phyloP scores from a whole-genome alignment of 805 yeast species.

The Scheffersomyces amazonensis region DNA sequence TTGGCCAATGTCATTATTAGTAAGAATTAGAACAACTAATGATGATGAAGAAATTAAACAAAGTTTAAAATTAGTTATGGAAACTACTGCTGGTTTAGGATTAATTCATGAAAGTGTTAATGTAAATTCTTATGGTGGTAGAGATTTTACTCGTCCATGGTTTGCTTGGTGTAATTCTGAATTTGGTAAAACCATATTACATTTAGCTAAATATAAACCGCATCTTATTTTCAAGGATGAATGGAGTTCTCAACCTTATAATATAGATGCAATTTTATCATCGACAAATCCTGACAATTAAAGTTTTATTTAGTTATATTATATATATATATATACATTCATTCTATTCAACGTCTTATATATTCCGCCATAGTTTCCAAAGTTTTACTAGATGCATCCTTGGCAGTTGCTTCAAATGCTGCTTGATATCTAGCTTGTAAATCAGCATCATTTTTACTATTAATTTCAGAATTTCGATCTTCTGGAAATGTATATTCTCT shows the following conservation, averaged over 20 bases:
- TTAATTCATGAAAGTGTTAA: slow-evolving; percentile 80
- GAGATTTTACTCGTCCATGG: slow-evolving; percentile 77
- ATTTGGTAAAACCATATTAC: slow-evolving; percentile 82
- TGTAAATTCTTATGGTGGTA: slow-evolving; percentile 50
- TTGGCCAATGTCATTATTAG: slow-evolving; percentile 88
- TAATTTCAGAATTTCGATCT: slow-evolving; percentile 61
- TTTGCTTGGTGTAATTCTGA: slow-evolving; percentile 94
- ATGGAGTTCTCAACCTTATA: slow-evolving; percentile 22
- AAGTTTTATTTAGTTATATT: not conserved
- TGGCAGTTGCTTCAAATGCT: slow-evolving; percentile 65
- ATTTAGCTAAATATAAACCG: slow-evolving; percentile 71
- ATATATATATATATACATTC: slow-evolving; percentile 2
- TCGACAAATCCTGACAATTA: not conserved
- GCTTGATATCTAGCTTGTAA: slow-evolving; percentile 69
- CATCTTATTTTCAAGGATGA: slow-evolving; percentile 59
- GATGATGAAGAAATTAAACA: slow-evolving; percentile 65
- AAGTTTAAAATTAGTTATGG: slow-evolving; percentile 49
- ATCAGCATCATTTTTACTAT: slow-evolving; percentile 43
- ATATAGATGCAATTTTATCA: slow-evolving; percentile 20
- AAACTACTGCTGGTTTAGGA: slow-evolving; percentile 71
- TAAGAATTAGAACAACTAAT: slow-evolving; percentile 70
- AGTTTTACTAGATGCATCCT: slow-evolving; percentile 59
- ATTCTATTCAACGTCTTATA: slow-evolving; percentile 39
- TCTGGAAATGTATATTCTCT: slow-evolving; percentile 74
- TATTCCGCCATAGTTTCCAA: slow-evolving; percentile 73